Percentiles rank a stretch among this genome's conserved stretches.
Evolutionary conservation across 73 alveolate species (phyloP).

Genomic region (Tetrahymena borealis): DNA sequence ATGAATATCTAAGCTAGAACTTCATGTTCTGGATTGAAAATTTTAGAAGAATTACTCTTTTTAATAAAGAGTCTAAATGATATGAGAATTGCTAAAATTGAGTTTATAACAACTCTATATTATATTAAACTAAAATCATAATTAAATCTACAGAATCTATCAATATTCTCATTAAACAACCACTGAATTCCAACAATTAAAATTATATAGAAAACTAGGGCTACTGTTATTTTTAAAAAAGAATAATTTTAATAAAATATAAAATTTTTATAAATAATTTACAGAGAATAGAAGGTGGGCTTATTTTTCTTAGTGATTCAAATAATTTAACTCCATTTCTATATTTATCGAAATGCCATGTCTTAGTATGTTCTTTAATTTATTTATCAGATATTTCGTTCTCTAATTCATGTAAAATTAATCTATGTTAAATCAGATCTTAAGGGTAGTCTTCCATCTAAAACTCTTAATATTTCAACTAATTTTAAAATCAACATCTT

Average conservation of each 20-base stretch:
- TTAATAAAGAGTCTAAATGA: background rate
- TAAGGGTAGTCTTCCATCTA: background rate
- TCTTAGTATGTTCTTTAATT: background rate
- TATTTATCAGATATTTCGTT: background rate
- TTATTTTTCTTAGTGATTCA: background rate
- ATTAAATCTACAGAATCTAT: background rate
- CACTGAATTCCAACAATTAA: background rate
- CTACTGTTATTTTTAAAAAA: background rate
- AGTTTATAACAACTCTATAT: background rate
- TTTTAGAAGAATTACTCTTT: background rate
- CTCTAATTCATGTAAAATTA: background rate
- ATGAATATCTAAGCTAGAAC: background rate
- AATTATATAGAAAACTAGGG: background rate
- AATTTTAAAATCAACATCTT: background rate
- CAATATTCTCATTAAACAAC: background rate
- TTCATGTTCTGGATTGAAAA: background rate
- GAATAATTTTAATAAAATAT: background rate
- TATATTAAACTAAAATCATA: background rate
- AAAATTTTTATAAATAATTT: background rate
- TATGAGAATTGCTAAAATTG: background rate
- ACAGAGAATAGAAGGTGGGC: background rate
- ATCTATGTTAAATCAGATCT: background rate
- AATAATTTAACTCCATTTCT: conserved; percentile 40
- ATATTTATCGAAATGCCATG: conserved; percentile 40
- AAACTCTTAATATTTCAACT: background rate